Evolutionary conservation across 768 basidiomycete species (phyloP), one percentile per base, ranked within the genome.

Genomic region (Collybia mongolica): DNA sequence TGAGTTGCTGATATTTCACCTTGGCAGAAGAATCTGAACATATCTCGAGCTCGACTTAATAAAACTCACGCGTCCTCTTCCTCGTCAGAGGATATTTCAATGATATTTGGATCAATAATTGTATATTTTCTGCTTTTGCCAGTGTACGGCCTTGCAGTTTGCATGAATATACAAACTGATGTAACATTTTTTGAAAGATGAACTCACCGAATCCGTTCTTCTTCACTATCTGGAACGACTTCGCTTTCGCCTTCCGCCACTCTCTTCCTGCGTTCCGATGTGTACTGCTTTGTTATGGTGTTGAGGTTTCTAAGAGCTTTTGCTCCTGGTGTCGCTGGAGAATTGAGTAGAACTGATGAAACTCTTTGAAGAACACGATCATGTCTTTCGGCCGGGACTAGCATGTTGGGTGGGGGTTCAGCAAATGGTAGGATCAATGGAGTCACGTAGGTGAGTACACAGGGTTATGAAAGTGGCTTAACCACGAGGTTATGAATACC

Each of bases 41-140:
- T 15, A 5, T 37, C 22, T 18, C 24, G 24, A 26, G 19, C 44
- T 14, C 55, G 52, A 18, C 46, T 28, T 44, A 26, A 24, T 11
- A 12, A n/a, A 12, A 60, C 69, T 46, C 54, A 70, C 72, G 52
- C 44, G n/a, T 72, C 69, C 1, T 71, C 67, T 45, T 73, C 72
- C 32, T 74, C n/a, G n/a, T n/a, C 76, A 29, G 81, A 82, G 15
- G 78, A 81, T 62, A 83, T 77, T 56, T 82, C 78, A 51, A 85
- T 82, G 19, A 83, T 65, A 39, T 73, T 66, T 5, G 23, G 18
- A 5, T 19, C 12, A n/a, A 19, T 19, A 20, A 23, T 22, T 8
- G 2, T 37, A 57, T 55, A 32, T 55, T 38, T 29, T 41, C 56
- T 39, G 18, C 45, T 43, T 20, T 14, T 32, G 32, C 32, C 14